phyloP scores from a whole-genome alignment of 2,329 filamentous ascomycete genomes.

The Xylariales sp. region DNA sequence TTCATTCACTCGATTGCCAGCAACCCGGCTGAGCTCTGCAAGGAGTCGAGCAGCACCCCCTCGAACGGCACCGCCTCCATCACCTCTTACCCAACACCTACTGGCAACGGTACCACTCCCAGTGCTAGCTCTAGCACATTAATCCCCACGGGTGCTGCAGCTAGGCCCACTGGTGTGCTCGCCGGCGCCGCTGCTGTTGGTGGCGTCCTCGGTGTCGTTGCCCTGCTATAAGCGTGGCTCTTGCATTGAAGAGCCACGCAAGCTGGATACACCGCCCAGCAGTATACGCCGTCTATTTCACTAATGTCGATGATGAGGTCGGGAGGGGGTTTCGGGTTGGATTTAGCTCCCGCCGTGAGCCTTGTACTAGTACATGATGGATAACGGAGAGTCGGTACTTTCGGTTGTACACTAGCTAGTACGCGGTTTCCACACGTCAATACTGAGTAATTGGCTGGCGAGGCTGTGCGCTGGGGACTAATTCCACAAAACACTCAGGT shows the following conservation, averaged over 20 bases:
- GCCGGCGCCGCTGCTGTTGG: conserved; percentile 3
- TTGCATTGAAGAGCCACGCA: too few species aligned
- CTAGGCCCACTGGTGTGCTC: conserved; percentile 18
- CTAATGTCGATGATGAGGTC: neutral
- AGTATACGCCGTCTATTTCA: too few species aligned
- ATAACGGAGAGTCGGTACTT: too few species aligned
- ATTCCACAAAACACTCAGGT: too few species aligned
- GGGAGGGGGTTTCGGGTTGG: neutral
- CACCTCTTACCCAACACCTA: neutral
- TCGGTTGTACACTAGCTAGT: too few species aligned
- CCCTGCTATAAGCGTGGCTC: conserved; percentile 15
- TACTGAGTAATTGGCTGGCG: too few species aligned
- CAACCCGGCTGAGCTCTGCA: conserved; percentile 1
- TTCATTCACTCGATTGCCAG: conserved; percentile 16
- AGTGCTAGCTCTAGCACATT: neutral
- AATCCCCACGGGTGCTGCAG: conserved; percentile 6
- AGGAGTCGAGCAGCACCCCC: neutral
- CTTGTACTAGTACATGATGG: too few species aligned
- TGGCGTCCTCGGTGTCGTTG: conserved; percentile 20
- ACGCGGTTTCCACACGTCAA: too few species aligned
- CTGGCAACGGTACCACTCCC: neutral
- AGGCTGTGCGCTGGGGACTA: too few species aligned
- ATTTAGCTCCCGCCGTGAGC: neutral
- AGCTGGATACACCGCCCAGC: neutral
- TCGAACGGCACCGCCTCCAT: neutral